A percentile compares a stretch with the other conserved stretches of the same genome.
Evolutionary conservation across 2,329 filamentous ascomycete genomes (phyloP).

Genomic region (Aspergillus udagawae): DNA sequence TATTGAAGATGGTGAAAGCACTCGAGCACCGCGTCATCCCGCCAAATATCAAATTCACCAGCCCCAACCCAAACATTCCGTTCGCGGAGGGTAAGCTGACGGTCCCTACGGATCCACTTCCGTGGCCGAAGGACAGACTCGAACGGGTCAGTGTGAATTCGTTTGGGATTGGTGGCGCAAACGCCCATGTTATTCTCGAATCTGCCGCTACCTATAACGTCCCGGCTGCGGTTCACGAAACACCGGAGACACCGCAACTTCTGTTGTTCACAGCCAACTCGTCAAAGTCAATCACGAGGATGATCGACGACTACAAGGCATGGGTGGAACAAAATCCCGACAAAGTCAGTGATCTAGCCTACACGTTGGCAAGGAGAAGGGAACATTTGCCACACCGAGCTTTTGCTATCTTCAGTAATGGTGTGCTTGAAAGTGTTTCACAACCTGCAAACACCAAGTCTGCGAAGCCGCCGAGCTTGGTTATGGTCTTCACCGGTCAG

Average conservation of each 20-base stretch:
- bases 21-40: constrained; percentile 12
- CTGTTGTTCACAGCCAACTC: constrained; percentile 21
- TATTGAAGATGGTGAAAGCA: constrained; percentile 9
- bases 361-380: constrained; percentile 18
- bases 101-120: constrained; percentile 8
- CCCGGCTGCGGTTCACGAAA: background rate
- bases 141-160: constrained; percentile 22
- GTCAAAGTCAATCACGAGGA: constrained; percentile 18
- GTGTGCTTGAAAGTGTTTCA: background rate
- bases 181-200: constrained; percentile 5
- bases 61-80: constrained; percentile 16
- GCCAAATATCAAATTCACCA: constrained; percentile 15
- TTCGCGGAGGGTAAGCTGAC: background rate
- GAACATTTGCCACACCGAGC: constrained; percentile 15
- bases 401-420: constrained; percentile 1
- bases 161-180: constrained; percentile 18
- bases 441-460: background rate
- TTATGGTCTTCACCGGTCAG: constrained; percentile 19
- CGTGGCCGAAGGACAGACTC: constrained; percentile 14
- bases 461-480: background rate
- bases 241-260: constrained; percentile 4
- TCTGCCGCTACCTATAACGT: background rate
- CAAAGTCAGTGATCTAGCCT: constrained; percentile 15
- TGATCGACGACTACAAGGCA: constrained; percentile 13
- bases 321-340: constrained; percentile 17